Percentiles rank a stretch among this genome's conserved stretches.
These are phyloP conservation scores for Entomortierella beljakovae DNA, from an alignment of 192 early-diverging fungal genomes.

Conservation along the genomic window DNA sequence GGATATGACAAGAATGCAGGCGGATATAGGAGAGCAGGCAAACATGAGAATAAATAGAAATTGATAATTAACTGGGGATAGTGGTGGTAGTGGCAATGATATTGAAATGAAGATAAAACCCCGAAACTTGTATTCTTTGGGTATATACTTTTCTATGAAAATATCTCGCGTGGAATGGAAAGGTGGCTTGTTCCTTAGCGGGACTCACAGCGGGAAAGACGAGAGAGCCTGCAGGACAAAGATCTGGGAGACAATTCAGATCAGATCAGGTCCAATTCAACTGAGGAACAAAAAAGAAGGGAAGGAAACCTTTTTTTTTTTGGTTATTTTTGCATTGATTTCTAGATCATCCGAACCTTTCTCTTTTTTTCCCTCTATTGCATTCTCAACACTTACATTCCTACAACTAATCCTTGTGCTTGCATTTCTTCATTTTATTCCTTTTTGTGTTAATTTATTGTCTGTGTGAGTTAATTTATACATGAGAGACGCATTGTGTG, in stretches of 20 bases:
- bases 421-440: slow-evolving; percentile 5
- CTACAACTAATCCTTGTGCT: too few relatives aligned
- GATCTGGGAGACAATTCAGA: neutral
- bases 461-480: neutral
- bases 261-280: neutral
- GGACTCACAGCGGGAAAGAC: slow-evolving; percentile 2
- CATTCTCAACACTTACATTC: too few relatives aligned
- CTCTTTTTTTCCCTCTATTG: neutral
- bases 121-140: neutral
- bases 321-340: neutral
- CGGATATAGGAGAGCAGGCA: too few relatives aligned
- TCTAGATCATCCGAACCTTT: slow-evolving; percentile 1
- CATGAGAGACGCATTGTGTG: slow-evolving; percentile 2
- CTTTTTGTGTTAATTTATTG: neutral
- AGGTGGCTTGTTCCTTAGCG: slow-evolving; percentile 3
- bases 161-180: neutral
- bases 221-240: neutral
- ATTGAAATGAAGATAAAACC: too few relatives aligned
- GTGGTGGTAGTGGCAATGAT: too few relatives aligned
- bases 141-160: neutral
- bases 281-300: too few relatives aligned
- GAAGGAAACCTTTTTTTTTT: neutral
- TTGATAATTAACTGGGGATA: too few relatives aligned
- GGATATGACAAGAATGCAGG: too few relatives aligned
- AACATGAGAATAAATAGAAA: too few relatives aligned